These are phyloP conservation scores for Turritis glabra DNA, from an alignment of 345 rosid species.

Conservation along the genomic window DNA sequence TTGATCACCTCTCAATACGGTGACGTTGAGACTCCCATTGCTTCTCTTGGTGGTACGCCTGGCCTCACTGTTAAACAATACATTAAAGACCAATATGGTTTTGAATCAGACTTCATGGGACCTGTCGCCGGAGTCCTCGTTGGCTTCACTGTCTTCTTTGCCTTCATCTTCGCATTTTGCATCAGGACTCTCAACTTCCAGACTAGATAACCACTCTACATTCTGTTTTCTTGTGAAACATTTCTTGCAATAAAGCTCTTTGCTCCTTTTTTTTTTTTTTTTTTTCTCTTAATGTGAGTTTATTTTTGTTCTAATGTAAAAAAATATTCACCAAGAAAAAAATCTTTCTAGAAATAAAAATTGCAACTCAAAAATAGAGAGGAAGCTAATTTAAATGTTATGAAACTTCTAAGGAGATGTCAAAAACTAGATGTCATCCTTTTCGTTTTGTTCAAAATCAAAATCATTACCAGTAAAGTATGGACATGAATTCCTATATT, in stretches of 20 bases:
- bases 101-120: constrained; percentile 71
- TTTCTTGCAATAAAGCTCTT: constrained; percentile 5
- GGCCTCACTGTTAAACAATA: constrained; percentile 45
- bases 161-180: constrained; percentile 76
- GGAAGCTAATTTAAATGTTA: neutral
- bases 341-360: neutral
- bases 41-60: constrained; percentile 34
- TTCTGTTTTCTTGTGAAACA: neutral
- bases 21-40: constrained; percentile 44
- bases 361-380: neutral
- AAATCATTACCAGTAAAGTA: neutral
- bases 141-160: constrained; percentile 62
- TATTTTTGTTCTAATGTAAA: neutral
- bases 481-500: neutral
- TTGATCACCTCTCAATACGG: constrained; percentile 68
- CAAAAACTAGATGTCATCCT: too few species aligned
- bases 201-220: constrained; percentile 27
- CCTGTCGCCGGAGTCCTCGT: constrained; percentile 63
- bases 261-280: neutral
- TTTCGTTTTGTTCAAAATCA: neutral
- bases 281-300: neutral
- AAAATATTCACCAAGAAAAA: neutral
- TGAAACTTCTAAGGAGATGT: neutral
- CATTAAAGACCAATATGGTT: constrained; percentile 61
- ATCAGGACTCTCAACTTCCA: constrained; percentile 81